These are phyloP conservation scores for Globisporangium takayamanum DNA, from an alignment of 352 stramenopile species.

Conservation along the genomic window DNA sequence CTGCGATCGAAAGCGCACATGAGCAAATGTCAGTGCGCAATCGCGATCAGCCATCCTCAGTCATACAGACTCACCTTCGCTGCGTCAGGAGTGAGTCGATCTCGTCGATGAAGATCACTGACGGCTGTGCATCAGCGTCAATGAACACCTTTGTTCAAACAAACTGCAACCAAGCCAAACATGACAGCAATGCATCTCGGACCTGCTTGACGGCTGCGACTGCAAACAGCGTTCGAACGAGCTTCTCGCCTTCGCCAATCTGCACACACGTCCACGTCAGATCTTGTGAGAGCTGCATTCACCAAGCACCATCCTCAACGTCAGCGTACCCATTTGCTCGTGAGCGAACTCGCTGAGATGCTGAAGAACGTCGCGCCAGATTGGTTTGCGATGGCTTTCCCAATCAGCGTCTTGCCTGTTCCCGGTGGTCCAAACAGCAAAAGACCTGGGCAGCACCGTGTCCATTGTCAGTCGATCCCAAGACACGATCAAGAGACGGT, in stretches of 20 bases:
- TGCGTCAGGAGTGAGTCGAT: constrained; percentile 98
- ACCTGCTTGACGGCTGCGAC: constrained; percentile 91
- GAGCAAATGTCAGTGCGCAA: neutral
- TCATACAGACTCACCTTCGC: constrained; percentile 54
- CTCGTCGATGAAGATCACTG: constrained; percentile 99
- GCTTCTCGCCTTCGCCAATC: constrained; percentile 98
- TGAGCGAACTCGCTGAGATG: constrained; percentile 98
- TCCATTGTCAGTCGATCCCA: neutral
- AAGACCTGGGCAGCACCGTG: constrained; percentile 44
- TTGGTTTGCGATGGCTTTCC: constrained; percentile 98
- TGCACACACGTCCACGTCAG: constrained; percentile 8
- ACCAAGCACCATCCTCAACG: neutral
- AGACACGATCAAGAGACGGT: neutral
- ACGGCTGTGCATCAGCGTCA: constrained; percentile 51
- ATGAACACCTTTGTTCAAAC: neutral
- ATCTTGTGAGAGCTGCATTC: neutral
- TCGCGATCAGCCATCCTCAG: neutral
- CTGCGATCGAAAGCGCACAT: constrained; percentile 17
- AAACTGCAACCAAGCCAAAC: neutral
- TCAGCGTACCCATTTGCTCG: constrained; percentile 94
- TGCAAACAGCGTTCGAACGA: constrained; percentile 96
- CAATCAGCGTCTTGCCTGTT: constrained; percentile 98
- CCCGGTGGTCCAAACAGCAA: constrained; percentile 94
- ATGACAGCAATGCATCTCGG: neutral
- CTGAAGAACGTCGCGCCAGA: constrained; percentile 98